A percentile compares a stretch with the other conserved stretches of the same genome.
phyloP scores from a whole-genome alignment of 306 rosid species.

The Cicer judaicum region DNA sequence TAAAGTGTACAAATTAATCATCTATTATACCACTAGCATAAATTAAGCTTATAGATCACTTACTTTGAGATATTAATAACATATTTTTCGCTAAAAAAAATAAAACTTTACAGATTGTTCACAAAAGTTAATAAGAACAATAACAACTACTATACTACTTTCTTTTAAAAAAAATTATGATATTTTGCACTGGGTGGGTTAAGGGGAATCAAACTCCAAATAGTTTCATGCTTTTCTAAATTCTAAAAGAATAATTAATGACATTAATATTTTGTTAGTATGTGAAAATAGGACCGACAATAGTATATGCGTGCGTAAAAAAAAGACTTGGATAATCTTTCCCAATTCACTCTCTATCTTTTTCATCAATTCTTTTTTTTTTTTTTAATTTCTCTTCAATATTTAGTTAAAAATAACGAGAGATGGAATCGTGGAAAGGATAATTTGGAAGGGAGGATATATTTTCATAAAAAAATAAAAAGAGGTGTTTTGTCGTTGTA shows the following conservation, averaged over 20 bases:
- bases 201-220: background rate
- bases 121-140: background rate
- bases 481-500: too few relatives aligned
- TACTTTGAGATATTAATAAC: conserved; percentile 13
- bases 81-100: background rate
- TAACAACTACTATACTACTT: background rate
- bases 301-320: too few relatives aligned
- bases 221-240: background rate
- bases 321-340: too few relatives aligned
- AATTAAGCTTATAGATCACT: background rate
- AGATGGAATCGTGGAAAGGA: too few relatives aligned
- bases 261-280: background rate
- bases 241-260: background rate
- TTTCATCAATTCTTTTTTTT: too few relatives aligned
- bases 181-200: background rate
- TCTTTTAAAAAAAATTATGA: background rate
- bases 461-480: too few relatives aligned
- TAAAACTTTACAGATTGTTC: conserved; percentile 29
- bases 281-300: too few relatives aligned
- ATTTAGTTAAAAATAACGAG: too few relatives aligned
- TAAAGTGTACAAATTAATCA: background rate
- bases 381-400: too few relatives aligned
- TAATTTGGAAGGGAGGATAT: too few relatives aligned
- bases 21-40: background rate
- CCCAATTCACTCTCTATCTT: too few relatives aligned